These are phyloP conservation scores for Hypoxylon sp. DNA, from an alignment of 2,329 filamentous ascomycete genomes.

Conservation along the genomic window DNA sequence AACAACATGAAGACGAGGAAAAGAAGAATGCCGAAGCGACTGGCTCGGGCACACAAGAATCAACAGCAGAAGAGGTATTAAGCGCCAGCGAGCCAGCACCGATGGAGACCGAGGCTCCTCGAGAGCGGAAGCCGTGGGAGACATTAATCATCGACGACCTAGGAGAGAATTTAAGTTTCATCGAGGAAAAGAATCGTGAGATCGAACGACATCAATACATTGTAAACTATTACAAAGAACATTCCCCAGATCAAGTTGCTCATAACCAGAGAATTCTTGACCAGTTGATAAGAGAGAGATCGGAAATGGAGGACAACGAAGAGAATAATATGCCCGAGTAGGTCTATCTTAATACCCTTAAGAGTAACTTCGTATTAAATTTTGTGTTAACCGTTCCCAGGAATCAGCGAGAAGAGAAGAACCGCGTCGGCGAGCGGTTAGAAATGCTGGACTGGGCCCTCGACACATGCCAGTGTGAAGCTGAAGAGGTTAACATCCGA, in stretches of 20 bases:
- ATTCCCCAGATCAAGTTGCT: constrained; percentile 37
- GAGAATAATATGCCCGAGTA: constrained; percentile 47
- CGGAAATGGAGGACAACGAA: constrained; percentile 44
- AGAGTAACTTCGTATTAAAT: background rate
- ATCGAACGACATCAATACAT: constrained; percentile 50
- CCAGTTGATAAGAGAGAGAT: constrained; percentile 39
- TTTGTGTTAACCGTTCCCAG: constrained; percentile 26
- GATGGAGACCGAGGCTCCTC: constrained; percentile 4
- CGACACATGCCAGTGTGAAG: constrained; percentile 45
- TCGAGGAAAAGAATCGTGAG: constrained; percentile 50
- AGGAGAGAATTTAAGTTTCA: constrained; percentile 48
- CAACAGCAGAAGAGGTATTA: constrained; percentile 6
- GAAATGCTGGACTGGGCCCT: constrained; percentile 46
- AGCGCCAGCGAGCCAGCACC: background rate
- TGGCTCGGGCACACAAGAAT: background rate
- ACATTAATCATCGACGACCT: constrained; percentile 49
- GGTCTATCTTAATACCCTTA: constrained; percentile 33
- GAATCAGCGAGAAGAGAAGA: constrained; percentile 41
- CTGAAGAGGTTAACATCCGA: constrained; percentile 53
- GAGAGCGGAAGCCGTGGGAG: constrained; percentile 40
- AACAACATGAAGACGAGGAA: no score
- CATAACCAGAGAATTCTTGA: constrained; percentile 40
- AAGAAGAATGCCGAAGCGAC: constrained; percentile 7
- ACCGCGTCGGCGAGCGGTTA: constrained; percentile 47
- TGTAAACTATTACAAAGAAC: constrained; percentile 38